Percentiles rank a stretch among this genome's conserved stretches.
These are phyloP conservation scores for Nakaseomyces sp. DNA, from an alignment of 1,139 yeast species.

Conservation along the genomic window DNA sequence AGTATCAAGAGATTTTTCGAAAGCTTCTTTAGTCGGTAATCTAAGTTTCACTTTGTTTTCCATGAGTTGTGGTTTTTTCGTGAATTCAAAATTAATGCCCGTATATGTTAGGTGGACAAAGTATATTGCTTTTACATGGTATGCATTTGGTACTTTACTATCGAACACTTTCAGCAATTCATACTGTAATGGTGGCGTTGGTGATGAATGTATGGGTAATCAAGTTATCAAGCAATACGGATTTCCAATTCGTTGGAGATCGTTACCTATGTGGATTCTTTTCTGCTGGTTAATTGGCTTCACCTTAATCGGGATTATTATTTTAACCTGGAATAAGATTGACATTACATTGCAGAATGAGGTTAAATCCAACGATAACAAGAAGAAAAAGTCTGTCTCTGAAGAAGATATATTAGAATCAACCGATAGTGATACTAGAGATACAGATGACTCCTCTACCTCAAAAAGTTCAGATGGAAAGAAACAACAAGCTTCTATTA, in stretches of 20 bases:
- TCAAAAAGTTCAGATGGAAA: constrained; percentile 11
- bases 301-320: constrained; percentile 40
- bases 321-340: constrained; percentile 41
- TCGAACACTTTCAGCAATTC: constrained; percentile 59
- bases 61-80: constrained; percentile 75
- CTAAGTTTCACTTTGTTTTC: constrained; percentile 62
- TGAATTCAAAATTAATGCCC: constrained; percentile 66
- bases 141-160: constrained; percentile 59
- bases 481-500: constrained; percentile 9
- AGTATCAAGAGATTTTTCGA: constrained; percentile 53
- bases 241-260: constrained; percentile 55
- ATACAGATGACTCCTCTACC: constrained; percentile 10
- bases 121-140: constrained; percentile 69
- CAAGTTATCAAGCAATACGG: constrained; percentile 49
- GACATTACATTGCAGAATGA: constrained; percentile 36
- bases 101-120: constrained; percentile 82
- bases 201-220: constrained; percentile 38
- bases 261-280: constrained; percentile 53
- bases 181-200: constrained; percentile 45
- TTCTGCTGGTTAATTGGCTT: constrained; percentile 55
- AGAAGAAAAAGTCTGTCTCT: not conserved
- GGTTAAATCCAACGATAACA: constrained; percentile 16
- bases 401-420: not conserved
- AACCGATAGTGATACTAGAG: constrained; percentile 9
- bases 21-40: constrained; percentile 56